phyloP scores from a whole-genome alignment of 257 asterid species.

The Solanum ossicruentum region DNA sequence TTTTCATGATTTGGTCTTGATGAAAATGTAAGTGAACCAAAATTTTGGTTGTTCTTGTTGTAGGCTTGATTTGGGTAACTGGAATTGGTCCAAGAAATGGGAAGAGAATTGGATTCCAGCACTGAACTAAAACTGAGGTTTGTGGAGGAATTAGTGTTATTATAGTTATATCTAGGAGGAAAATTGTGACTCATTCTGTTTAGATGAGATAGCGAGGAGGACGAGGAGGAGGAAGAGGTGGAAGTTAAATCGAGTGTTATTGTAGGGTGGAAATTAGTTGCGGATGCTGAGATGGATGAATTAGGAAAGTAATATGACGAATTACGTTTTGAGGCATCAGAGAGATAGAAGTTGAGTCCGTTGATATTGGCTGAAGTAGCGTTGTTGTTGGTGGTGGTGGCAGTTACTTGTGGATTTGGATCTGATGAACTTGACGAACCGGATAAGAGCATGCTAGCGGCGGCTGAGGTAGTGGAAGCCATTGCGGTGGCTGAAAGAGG shows the following conservation, averaged over 20 bases:
- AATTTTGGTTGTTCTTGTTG: constrained; percentile 25
- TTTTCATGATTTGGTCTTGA: constrained; percentile 16
- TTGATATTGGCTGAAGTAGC: constrained; percentile 19
- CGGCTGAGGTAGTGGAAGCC: constrained; percentile 77
- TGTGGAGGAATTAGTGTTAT: constrained; percentile 20
- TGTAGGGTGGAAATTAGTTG: constrained; percentile 50
- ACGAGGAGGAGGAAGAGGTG: constrained; percentile 11
- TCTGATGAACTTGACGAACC: constrained; percentile 48
- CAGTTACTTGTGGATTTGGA: background rate
- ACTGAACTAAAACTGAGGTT: constrained; percentile 66
- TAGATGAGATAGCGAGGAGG: constrained; percentile 22
- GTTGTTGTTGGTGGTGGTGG: background rate
- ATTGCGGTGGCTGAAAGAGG: constrained; percentile 77
- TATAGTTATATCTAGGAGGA: constrained; percentile 26
- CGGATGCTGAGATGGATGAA: constrained; percentile 34
- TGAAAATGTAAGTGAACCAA: constrained; percentile 42
- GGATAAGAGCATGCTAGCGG: constrained; percentile 67
- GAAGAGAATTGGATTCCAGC: constrained; percentile 53
- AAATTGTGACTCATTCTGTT: constrained; percentile 3
- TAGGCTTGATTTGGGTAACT: constrained; percentile 17
- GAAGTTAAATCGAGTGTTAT: constrained; percentile 82
- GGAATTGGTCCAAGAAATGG: constrained; percentile 44
- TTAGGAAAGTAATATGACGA: constrained; percentile 64
- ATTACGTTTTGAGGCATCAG: constrained; percentile 48
- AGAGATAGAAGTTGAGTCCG: constrained; percentile 58